phyloP scores from a whole-genome alignment of 2,329 filamentous ascomycete genomes.

The Calonectria crousiana region DNA sequence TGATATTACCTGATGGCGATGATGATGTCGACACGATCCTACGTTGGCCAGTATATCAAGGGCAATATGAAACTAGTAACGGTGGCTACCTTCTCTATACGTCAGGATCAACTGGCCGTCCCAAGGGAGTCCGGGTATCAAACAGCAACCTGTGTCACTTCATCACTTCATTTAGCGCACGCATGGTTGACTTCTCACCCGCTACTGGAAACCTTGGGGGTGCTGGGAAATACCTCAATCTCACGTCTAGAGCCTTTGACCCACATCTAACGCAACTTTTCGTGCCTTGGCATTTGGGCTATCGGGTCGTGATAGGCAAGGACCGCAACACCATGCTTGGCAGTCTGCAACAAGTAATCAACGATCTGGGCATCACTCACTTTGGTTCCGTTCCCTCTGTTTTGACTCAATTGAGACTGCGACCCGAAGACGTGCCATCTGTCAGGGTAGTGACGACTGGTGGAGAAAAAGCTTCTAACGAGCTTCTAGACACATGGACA shows the following conservation, averaged over 20 bases:
- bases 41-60: not conserved
- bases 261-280: not conserved
- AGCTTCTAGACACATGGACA: not conserved
- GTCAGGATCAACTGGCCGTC: not conserved
- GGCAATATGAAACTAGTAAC: not conserved
- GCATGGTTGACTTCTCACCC: not conserved
- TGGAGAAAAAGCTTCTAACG: constrained; percentile 1
- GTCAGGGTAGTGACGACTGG: not conserved
- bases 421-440: not conserved
- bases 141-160: not conserved
- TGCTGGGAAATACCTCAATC: not conserved
- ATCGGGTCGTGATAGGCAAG: not conserved
- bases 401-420: not conserved
- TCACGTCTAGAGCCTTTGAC: not conserved
- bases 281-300: not conserved
- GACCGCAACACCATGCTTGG: not conserved
- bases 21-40: not conserved
- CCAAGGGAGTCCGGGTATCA: not conserved
- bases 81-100: not conserved
- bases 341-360: not conserved
- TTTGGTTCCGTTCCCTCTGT: not conserved
- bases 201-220: not conserved
- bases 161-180: not conserved
- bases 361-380: not conserved
- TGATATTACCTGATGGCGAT: not conserved